Base-by-base conservation (phyloP, 179 eudicot genomes). In the Nepenthes alata region DNA sequence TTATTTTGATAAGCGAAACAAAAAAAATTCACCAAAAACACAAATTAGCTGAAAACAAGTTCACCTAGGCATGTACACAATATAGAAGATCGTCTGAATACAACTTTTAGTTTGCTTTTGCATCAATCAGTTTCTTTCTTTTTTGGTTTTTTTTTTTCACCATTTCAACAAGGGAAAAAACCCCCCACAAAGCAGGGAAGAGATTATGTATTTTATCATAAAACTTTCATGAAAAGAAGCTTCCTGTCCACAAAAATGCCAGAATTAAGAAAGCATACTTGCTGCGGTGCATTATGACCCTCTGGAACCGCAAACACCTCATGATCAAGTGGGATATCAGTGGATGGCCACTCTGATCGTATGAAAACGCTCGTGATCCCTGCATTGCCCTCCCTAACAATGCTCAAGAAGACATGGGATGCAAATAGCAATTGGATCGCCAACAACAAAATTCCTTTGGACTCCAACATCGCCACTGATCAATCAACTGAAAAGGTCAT, bases 251-350 rank as follows among this genome's bases (percentile, higher is more conserved):
- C 53, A 50, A 50, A 11, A 50, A 11, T 11, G 55, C 12, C 53
- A 35, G 25, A 60, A 60, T 35, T 13, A 8, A 36, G 45, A 61
- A 61, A 44, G 53, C 82, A 77, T 79, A 87, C 98, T 68, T 93
- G 98, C 75, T 93, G 91, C 16, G 98, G 97, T n/a, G 95, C 89
- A 77, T 93, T 93, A 50, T 82, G 73, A 60, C 95, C 98, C 59
- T 81, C 64, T 53, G 98, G 98, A 61, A 82, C 81, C 47, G 64
- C 81, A 82, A 93, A 85, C 37, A 49, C 89, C 73, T 85, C 80
- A 68, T 87, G 68, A 57, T 90, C 94, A 12, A 89, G 80, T 67
- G 98, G 94, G 60, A 93, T 90, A 63, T 93, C 98, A 62, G 37
- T 61, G 48, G 98, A 80, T 57, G 98, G 97, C 70, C 73, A 93